A percentile compares a stretch with the other conserved stretches of the same genome.
phyloP scores from a whole-genome alignment of 805 yeast species.

The Wickerhamiella azyma region DNA sequence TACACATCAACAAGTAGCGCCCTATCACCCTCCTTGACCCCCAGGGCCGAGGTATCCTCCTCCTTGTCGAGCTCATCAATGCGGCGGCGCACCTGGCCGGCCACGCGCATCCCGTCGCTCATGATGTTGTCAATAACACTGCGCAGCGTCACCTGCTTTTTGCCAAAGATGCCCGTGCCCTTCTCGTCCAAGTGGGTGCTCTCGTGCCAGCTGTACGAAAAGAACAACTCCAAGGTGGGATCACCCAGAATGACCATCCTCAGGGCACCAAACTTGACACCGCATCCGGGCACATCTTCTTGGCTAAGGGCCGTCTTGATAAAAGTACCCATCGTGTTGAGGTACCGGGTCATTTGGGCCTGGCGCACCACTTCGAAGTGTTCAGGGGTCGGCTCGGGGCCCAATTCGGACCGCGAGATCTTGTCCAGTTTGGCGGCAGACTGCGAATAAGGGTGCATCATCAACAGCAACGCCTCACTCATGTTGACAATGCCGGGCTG shows the following conservation, averaged over 20 bases:
- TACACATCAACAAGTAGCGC: slow-evolving; percentile 23
- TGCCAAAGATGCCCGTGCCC: slow-evolving; percentile 32
- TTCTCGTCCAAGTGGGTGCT: slow-evolving; percentile 46
- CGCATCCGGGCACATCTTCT: slow-evolving; percentile 18
- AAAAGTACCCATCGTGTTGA: slow-evolving; percentile 76
- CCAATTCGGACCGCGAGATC: slow-evolving; percentile 38
- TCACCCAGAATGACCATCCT: slow-evolving; percentile 91
- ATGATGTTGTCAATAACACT: slow-evolving; percentile 83
- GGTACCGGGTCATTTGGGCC: slow-evolving; percentile 38
- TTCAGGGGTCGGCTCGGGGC: slow-evolving; percentile 38
- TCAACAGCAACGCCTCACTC: slow-evolving; percentile 72
- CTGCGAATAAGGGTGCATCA: slow-evolving; percentile 80
- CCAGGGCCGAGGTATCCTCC: slow-evolving; percentile 19
- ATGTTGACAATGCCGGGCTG: slow-evolving; percentile 69
- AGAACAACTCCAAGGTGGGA: slow-evolving; percentile 79
- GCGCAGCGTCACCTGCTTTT: slow-evolving; percentile 42
- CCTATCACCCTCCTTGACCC: slow-evolving; percentile 24
- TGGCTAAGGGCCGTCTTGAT: slow-evolving; percentile 71
- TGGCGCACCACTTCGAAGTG: slow-evolving; percentile 27
- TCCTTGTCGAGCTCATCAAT: slow-evolving; percentile 43
- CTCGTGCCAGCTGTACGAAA: slow-evolving; percentile 51
- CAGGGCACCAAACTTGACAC: slow-evolving; percentile 61
- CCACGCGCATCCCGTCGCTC: slow-evolving; percentile 87
- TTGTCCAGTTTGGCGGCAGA: slow-evolving; percentile 45
- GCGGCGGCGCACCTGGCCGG: slow-evolving; percentile 73